Percentiles rank a stretch among this genome's conserved stretches.
phyloP scores from a whole-genome alignment of 1,139 yeast genomes.

The Arxiozyma heterogenica region DNA sequence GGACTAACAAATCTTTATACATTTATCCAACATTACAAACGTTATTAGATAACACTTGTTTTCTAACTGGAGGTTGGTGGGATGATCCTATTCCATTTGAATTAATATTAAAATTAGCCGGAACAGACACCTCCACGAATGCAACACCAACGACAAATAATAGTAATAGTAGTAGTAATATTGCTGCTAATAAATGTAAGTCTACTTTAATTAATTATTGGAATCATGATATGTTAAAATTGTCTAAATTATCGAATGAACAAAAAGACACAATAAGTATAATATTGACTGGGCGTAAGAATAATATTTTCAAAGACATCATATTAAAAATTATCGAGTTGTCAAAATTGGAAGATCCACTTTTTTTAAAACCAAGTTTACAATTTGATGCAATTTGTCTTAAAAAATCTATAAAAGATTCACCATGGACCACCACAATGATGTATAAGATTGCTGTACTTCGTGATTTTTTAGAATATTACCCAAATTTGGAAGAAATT shows the following conservation, averaged over 20 bases:
- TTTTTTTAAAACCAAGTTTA: conserved; percentile 7
- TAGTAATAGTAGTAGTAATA: no score
- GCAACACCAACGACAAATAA: no score
- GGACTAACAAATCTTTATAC: conserved; percentile 35
- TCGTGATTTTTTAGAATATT: conserved; percentile 30
- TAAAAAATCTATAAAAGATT: conserved; percentile 24
- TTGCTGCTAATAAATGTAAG: not conserved
- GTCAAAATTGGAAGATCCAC: not conserved
- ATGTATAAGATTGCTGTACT: conserved; percentile 34
- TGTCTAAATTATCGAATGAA: conserved; percentile 29
- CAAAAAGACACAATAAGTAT: conserved; percentile 33
- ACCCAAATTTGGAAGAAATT: conserved; percentile 27
- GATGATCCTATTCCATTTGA: conserved; percentile 31
- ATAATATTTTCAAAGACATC: conserved; percentile 8
- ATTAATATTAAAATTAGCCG: conserved; percentile 25
- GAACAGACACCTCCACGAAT: not conserved
- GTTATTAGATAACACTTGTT: conserved; percentile 5
- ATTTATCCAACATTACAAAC: conserved; percentile 20
- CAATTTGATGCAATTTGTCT: conserved; percentile 35
- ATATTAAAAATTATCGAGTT: not conserved
- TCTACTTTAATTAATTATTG: conserved; percentile 30
- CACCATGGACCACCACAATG: conserved; percentile 23
- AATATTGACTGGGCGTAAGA: conserved; percentile 37
- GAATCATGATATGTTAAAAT: conserved; percentile 35
- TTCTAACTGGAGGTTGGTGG: conserved; percentile 43